These are phyloP conservation scores for Raphanus raphanistrum DNA, from an alignment of 345 rosid species.

Conservation along the genomic window DNA sequence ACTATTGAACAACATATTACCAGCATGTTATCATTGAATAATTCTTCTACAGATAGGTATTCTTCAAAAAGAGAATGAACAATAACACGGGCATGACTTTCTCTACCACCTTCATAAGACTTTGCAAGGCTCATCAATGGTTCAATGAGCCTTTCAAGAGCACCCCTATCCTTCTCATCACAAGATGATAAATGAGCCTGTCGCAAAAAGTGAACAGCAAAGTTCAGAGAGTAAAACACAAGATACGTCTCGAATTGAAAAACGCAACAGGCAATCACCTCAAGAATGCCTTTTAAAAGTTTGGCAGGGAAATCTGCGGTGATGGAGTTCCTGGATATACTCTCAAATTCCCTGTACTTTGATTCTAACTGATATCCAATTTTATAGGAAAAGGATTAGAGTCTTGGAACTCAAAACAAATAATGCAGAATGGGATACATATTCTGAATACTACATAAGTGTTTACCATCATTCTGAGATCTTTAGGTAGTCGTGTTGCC, in stretches of 20 bases:
- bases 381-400: not conserved
- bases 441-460: slow-evolving; percentile 13
- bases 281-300: slow-evolving; percentile 68
- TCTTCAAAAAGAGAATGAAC: slow-evolving; percentile 97
- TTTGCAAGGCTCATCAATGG: slow-evolving; percentile 91
- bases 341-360: slow-evolving; percentile 66
- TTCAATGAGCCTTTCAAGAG: slow-evolving; percentile 96
- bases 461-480: slow-evolving; percentile 75
- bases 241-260: slow-evolving; percentile 17
- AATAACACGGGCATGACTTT: slow-evolving; percentile 92
- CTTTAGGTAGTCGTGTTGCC: slow-evolving; percentile 93
- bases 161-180: slow-evolving; percentile 79
- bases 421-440: not conserved
- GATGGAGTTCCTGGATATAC: slow-evolving; percentile 51
- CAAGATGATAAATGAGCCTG: slow-evolving; percentile 76
- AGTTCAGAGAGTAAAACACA: slow-evolving; percentile 13
- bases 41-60: slow-evolving; percentile 90
- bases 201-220: slow-evolving; percentile 31
- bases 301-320: slow-evolving; percentile 95
- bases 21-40: slow-evolving; percentile 92
- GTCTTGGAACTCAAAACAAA: slow-evolving; percentile 24
- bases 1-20: slow-evolving; percentile 39
- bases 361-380: slow-evolving; percentile 74
- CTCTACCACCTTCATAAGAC: slow-evolving; percentile 99
- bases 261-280: slow-evolving; percentile 49